Conservation (phyloP, 2,329 filamentous ascomycete species). For the Penicillium aurantiogriseum region DNA sequence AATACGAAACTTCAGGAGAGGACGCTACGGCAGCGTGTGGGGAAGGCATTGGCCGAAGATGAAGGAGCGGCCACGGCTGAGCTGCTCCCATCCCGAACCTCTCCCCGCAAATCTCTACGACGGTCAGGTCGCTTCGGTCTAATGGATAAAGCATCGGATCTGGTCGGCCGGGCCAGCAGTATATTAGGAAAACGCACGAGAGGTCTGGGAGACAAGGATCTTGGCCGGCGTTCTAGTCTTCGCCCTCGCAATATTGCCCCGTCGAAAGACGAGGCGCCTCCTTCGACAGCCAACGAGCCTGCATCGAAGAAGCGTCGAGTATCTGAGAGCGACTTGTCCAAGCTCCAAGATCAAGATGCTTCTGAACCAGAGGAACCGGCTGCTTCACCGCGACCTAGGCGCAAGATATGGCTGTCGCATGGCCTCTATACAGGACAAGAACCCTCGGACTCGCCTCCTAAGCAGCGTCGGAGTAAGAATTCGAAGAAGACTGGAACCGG, state of each 20-base stretch:
- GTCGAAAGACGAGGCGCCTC: constrained; percentile 24
- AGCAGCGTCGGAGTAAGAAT: constrained; percentile 49
- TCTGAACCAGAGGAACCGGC: constrained; percentile 21
- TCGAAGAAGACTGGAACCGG: constrained; percentile 33
- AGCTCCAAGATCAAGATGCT: constrained; percentile 21
- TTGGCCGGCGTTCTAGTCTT: constrained; percentile 55
- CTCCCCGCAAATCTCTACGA: constrained; percentile 32
- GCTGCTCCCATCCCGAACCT: constrained; percentile 20
- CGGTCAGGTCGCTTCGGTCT: constrained; percentile 47
- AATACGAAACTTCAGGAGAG: constrained; percentile 30
- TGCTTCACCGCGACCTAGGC: constrained; percentile 35
- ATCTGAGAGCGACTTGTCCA: constrained; percentile 37
- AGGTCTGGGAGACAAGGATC: constrained; percentile 58
- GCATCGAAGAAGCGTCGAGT: constrained; percentile 45
- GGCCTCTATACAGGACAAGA: constrained; percentile 86
- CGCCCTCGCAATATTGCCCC: constrained; percentile 48
- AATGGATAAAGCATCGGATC: constrained; percentile 45
- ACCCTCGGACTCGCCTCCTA: constrained; percentile 47
- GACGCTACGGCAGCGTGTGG: constrained; percentile 33
- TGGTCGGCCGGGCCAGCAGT: constrained; percentile 50
- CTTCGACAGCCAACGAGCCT: constrained; percentile 21
- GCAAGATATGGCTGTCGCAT: constrained; percentile 76
- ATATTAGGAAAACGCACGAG: constrained; percentile 61
- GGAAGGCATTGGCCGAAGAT: constrained; percentile 30
- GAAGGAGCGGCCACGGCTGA: constrained; percentile 26